Percentiles rank a stretch among this genome's conserved stretches.
Conservation (phyloP, 2,329 filamentous ascomycete genomes). For the Zelopaecilomyces penicillatus region DNA sequence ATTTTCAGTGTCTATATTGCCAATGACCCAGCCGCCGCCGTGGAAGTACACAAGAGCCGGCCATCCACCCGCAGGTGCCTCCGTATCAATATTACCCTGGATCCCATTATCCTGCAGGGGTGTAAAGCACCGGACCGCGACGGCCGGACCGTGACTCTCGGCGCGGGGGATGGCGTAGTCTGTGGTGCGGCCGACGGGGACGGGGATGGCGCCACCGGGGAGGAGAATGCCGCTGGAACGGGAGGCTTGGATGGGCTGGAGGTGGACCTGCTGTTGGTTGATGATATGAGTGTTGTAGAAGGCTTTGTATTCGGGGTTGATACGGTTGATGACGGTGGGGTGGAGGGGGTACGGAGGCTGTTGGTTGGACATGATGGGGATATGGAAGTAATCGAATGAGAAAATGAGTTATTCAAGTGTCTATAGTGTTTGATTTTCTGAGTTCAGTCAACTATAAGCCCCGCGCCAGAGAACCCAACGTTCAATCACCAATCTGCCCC, state of each 20-base stretch:
- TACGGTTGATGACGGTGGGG: conserved; percentile 33
- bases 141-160: conserved; percentile 29
- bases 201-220: conserved; percentile 33
- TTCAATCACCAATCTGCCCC: too few relatives aligned
- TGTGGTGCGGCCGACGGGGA: conserved; percentile 33
- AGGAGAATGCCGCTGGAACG: conserved; percentile 35
- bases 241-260: conserved; percentile 12
- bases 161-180: conserved; percentile 29
- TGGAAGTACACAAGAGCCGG: conserved; percentile 41
- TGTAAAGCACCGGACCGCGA: conserved; percentile 33
- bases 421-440: too few relatives aligned
- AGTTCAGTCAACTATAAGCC: too few relatives aligned
- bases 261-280: conserved; percentile 35
- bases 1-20: conserved; percentile 42
- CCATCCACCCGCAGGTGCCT: conserved; percentile 31
- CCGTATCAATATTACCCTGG: too few relatives aligned
- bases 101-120: conserved; percentile 24
- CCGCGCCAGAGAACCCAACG: too few relatives aligned
- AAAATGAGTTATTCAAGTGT: too few relatives aligned
- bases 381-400: too few relatives aligned
- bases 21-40: conserved; percentile 43
- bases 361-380: background rate
- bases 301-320: conserved; percentile 35
- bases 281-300: conserved; percentile 37
- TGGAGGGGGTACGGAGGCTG: conserved; percentile 30